These are phyloP conservation scores for Pythium aphanidermatum DNA, from an alignment of 352 stramenopile species.

Conservation along the genomic window DNA sequence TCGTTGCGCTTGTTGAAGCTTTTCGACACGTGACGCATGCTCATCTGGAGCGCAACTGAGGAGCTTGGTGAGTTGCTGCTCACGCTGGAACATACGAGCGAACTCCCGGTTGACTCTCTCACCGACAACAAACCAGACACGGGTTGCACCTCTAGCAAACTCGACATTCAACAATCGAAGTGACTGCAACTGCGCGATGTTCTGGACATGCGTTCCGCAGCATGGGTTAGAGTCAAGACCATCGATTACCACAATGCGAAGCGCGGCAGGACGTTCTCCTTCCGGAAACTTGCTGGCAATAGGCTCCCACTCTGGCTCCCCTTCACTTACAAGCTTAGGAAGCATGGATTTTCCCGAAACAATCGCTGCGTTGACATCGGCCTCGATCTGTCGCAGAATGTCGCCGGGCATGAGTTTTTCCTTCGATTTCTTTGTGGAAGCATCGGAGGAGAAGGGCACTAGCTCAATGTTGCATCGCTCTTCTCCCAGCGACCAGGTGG, in stretches of 20 bases:
- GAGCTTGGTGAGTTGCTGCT: conserved; percentile 66
- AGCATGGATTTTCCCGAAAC: conserved; percentile 44
- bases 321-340: conserved; percentile 45
- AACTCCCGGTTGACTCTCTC: conserved; percentile 77
- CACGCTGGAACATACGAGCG: conserved; percentile 56
- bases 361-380: conserved; percentile 74
- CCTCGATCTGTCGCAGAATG: conserved; percentile 52
- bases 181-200: conserved; percentile 56
- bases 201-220: conserved; percentile 85
- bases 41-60: conserved; percentile 60
- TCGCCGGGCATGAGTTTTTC: conserved; percentile 36
- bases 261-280: conserved; percentile 46
- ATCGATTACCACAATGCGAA: conserved; percentile 83
- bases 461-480: conserved; percentile 79
- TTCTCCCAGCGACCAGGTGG: conserved; percentile 70
- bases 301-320: conserved; percentile 46
- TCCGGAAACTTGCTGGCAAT: conserved; percentile 56
- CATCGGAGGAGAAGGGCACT: conserved; percentile 34
- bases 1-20: conserved; percentile 60
- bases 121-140: conserved; percentile 83
- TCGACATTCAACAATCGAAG: conserved; percentile 75
- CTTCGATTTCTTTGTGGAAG: conserved; percentile 22
- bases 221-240: conserved; percentile 83
- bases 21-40: conserved; percentile 57
- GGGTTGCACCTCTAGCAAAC: conserved; percentile 48